phyloP scores from a whole-genome alignment of 352 stramenopile species.

The Phytophthora europaea region DNA sequence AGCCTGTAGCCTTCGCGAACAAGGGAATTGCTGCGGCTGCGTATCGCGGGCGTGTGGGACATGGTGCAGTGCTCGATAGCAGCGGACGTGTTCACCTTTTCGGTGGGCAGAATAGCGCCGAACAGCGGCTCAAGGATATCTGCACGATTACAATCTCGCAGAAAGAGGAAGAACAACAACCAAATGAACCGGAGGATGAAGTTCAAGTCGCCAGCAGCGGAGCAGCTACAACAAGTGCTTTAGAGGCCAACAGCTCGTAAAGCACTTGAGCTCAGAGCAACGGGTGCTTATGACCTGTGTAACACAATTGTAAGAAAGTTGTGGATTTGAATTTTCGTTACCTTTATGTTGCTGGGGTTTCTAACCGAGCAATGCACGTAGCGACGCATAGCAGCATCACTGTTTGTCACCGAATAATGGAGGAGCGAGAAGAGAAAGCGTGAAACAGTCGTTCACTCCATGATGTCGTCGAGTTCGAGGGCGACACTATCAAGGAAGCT shows the following conservation, averaged over 20 bases:
- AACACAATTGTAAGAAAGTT: conserved; percentile 25
- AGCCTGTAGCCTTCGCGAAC: conserved; percentile 54
- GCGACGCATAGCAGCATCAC: conserved; percentile 12
- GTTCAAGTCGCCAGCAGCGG: not conserved
- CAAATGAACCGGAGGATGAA: conserved; percentile 3
- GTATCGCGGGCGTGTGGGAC: conserved; percentile 81
- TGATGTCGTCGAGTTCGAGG: conserved; percentile 83
- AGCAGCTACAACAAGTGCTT: conserved; percentile 2
- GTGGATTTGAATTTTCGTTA: conserved; percentile 29
- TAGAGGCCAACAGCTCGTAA: conserved; percentile 26
- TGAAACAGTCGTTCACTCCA: conserved; percentile 48
- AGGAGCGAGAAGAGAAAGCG: conserved; percentile 14
- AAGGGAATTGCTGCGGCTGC: conserved; percentile 20
- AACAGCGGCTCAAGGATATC: conserved; percentile 87
- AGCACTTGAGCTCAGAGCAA: not conserved
- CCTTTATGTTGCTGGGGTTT: conserved; percentile 15
- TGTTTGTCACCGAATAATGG: conserved; percentile 18
- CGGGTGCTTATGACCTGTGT: not conserved
- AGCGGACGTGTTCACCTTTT: conserved; percentile 86
- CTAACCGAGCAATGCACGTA: conserved; percentile 23
- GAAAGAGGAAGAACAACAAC: conserved; percentile 10
- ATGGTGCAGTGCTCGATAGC: conserved; percentile 80
- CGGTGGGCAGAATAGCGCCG: conserved; percentile 83
- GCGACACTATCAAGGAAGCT: conserved; percentile 85
- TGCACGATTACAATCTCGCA: conserved; percentile 64